phyloP scores from a whole-genome alignment of 129 eudicot genomes.

The Chrysanthemum makinoi region DNA sequence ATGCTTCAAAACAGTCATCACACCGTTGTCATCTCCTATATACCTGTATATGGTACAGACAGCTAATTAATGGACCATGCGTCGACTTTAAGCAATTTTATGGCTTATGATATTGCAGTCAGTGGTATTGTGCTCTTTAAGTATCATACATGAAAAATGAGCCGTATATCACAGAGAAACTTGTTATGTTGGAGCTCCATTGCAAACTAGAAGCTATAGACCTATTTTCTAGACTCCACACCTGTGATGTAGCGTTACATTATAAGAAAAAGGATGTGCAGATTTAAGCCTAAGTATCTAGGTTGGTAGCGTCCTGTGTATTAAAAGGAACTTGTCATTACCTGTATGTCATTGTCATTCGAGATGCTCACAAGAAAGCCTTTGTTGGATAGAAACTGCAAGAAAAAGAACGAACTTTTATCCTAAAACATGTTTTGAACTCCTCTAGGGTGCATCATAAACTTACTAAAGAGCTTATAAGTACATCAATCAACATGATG shows the following conservation, averaged over 20 bases:
- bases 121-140: background rate
- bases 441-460: background rate
- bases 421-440: too few relatives aligned
- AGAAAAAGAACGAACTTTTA: constrained; percentile 13
- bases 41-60: constrained; percentile 52
- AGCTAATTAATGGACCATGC: constrained; percentile 17
- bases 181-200: constrained; percentile 88
- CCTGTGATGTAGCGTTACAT: constrained; percentile 46
- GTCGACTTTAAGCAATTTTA: background rate
- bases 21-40: constrained; percentile 89
- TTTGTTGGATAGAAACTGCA: constrained; percentile 88
- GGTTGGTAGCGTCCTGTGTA: constrained; percentile 1
- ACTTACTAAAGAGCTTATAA: constrained; percentile 7
- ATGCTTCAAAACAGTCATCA: constrained; percentile 66
- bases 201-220: constrained; percentile 66
- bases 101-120: background rate
- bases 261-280: constrained; percentile 7
- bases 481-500: background rate
- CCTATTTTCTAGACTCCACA: constrained; percentile 79
- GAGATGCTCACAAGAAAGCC: constrained; percentile 79
- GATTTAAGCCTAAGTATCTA: constrained; percentile 16
- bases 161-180: constrained; percentile 74
- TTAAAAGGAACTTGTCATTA: constrained; percentile 18
- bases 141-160: constrained; percentile 75
- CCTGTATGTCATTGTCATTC: constrained; percentile 85